Base-by-base conservation (phyloP, 164 flowering plant genomes). In the Chimonanthus salicifolius region DNA sequence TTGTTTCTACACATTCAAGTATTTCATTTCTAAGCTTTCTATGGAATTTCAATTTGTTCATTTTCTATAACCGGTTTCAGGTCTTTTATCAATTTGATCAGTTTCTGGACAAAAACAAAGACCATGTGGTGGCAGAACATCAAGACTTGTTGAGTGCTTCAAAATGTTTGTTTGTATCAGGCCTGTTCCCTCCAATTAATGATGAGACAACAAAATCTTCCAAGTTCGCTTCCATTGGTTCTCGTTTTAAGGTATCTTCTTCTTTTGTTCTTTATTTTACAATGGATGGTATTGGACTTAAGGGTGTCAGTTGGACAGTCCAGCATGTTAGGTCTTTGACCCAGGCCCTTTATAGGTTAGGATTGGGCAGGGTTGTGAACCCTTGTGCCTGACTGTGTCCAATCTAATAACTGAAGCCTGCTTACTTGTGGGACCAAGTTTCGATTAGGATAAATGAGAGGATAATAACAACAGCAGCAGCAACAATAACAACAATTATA, bases 71-170 rank as follows among this genome's bases (percentile, higher is more conserved):
- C 48, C 74, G n/a, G 80, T 75, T 78, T 81, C 90, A 93, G 98
- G 98, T 91, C 75, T 80, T 77, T 47, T 91, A 91, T 77, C 94
- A 89, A 76, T 82, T 97, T 60, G 94, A 89, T 62, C 98, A 83
- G 47, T 94, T 94, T 88, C 81, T 94, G 71, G 98, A 94, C 84
- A 91, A 91, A 87, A 94, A 94, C 81, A 94, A 94, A 80, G 98
- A 93, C 79, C 91, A 93, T 83, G 88, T 90, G 58, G 97, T 91
- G 80, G 82, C 89, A 74, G 98, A 93, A 78, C 94, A 93, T 87
- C 98, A 89, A 78, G 91, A 86, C 76, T 74, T 91, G 87, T 83
- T 91, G 80, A 80, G 85, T 85, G 80, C 91, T 80, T 91, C 98
- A 70, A 83, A 81, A 77, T 94, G 97, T 72, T 58, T 86, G 62